Base-by-base conservation (phyloP, 306 rosid genomes). In the Lablab purpureus region DNA sequence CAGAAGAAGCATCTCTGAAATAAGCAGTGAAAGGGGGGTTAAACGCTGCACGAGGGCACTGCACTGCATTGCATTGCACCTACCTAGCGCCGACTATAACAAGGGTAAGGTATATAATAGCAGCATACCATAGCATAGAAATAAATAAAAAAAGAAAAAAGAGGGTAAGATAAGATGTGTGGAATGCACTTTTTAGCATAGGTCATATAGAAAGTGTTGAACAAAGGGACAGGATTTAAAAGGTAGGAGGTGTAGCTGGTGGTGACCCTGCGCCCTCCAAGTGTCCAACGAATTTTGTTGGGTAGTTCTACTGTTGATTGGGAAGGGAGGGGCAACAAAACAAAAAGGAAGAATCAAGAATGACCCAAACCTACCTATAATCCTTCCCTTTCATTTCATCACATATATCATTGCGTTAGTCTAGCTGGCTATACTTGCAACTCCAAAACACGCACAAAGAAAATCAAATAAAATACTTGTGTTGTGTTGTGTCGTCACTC, bases 321-420 rank as follows among this genome's bases (percentile, higher is more conserved):
- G 52, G n/a, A 59, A 5, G 67, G 64, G 23, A 67, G 18, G 13
- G 60, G 55, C 70, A 82, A 54, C 58, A 69, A 77, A 82, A 85
- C 81, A 74, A 69, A 82, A 76, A 68, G 71, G 82, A 74, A 72
- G 80, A 72, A 71, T 51, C 49, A 63, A 43, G 27, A 59, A 76
- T 34, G 36, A 17, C 67, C 67, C 15, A 67, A 52, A 73, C 74
- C 77, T 64, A 77, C 65, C 79, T 45, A 41, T 25, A 4, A 66
- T 62, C 10, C 59, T 56, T 75, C 23, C 15, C 77, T 77, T 54
- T 73, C 7, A 67, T 75, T 75, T 75, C 47, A 56, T 30, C 4
- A 3, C 49, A 32, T 32, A 32, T 37, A 30, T 73, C 2, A 59
- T 40, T 37, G 28, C 8, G 2, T 73, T 65, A 19, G 71, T 58